phyloP scores from a whole-genome alignment of 371 early-diverging fungal species.

The Conidiobolus incongruus region DNA sequence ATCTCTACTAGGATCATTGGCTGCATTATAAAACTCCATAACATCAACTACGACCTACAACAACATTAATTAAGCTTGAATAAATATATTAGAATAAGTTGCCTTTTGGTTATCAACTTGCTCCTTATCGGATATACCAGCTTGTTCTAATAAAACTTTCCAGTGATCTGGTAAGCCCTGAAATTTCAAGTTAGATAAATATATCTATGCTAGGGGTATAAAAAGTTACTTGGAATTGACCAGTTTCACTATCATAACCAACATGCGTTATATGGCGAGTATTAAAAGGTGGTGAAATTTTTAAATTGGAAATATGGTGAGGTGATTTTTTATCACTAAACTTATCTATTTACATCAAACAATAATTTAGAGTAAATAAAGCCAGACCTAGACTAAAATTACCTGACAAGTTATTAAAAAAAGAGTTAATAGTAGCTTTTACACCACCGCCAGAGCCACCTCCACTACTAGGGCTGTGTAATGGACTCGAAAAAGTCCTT shows the following conservation, averaged over 20 bases:
- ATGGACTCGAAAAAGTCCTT: too few relatives aligned
- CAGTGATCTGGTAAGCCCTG: slow-evolving; percentile 21
- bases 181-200: not conserved
- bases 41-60: slow-evolving; percentile 3
- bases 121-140: slow-evolving; percentile 10
- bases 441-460: too few relatives aligned
- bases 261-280: slow-evolving; percentile 2
- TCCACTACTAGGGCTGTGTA: too few relatives aligned
- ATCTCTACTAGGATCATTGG: too few relatives aligned
- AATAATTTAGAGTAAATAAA: too few relatives aligned
- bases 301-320: not conserved
- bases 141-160: slow-evolving; percentile 19
- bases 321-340: not conserved
- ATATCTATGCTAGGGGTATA: too few relatives aligned
- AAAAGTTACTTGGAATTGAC: not conserved
- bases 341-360: not conserved
- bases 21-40: slow-evolving; percentile 4
- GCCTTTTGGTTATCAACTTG: slow-evolving; percentile 1
- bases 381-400: too few relatives aligned
- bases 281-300: slow-evolving; percentile 2
- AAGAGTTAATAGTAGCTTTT: too few relatives aligned
- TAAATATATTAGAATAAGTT: not conserved
- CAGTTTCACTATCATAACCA: slow-evolving; percentile 2
- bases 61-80: not conserved
- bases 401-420: too few relatives aligned